These are phyloP conservation scores for Cyberlindnera saturnus DNA, from an alignment of 805 yeast species.

Conservation along the genomic window DNA sequence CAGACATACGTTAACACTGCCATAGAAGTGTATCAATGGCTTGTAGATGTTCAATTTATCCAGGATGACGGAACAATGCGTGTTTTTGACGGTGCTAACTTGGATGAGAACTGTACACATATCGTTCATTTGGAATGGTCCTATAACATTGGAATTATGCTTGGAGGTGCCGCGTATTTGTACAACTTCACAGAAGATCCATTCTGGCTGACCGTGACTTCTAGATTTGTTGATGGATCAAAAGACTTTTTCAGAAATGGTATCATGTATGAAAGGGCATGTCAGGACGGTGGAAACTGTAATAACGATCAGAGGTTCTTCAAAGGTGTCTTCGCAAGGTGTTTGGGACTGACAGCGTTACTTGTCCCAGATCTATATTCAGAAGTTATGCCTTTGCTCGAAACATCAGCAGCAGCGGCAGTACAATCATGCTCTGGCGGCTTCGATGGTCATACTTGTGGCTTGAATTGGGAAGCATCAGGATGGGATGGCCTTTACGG, in stretches of 20 bases:
- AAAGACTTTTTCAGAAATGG: constrained; percentile 39
- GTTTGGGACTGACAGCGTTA: constrained; percentile 50
- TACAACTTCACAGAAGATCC: constrained; percentile 52
- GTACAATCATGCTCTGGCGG: constrained; percentile 72
- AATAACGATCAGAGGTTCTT: constrained; percentile 75
- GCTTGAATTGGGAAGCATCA: constrained; percentile 51
- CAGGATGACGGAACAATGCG: constrained; percentile 26
- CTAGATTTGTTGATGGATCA: constrained; percentile 39
- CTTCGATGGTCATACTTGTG: constrained; percentile 70
- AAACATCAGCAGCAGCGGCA: constrained; percentile 57
- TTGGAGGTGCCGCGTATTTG: constrained; percentile 65
- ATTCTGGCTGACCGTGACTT: constrained; percentile 45
- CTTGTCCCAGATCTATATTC: constrained; percentile 47
- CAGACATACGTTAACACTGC: constrained; percentile 50
- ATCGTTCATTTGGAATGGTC: constrained; percentile 53
- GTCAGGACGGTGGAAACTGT: constrained; percentile 50
- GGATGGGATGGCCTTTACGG: constrained; percentile 68
- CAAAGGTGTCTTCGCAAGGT: constrained; percentile 59
- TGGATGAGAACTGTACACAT: constrained; percentile 40
- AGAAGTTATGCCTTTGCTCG: constrained; percentile 35
- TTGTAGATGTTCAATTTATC: constrained; percentile 44
- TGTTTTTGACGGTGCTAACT: constrained; percentile 60
- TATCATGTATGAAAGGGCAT: constrained; percentile 59
- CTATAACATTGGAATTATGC: constrained; percentile 60
- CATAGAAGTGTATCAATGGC: constrained; percentile 53